phyloP scores from a whole-genome alignment of 192 early-diverging fungal genomes.

The Linnemannia exigua region DNA sequence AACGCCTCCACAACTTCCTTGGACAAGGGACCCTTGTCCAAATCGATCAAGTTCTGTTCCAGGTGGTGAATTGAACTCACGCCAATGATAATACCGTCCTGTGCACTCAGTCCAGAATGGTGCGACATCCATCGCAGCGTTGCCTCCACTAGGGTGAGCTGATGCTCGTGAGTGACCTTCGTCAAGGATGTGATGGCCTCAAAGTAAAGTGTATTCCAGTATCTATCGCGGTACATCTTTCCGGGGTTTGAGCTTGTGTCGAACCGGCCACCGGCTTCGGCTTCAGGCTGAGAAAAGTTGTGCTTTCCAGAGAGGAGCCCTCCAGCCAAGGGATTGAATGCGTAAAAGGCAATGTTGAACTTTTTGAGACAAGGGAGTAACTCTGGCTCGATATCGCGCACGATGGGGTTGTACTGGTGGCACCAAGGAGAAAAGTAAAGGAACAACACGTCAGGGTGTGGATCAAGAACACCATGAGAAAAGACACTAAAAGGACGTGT shows the following conservation, averaged over 20 bases:
- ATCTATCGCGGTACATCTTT: conserved; percentile 57
- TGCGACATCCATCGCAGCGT: conserved; percentile 59
- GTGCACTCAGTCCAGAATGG: conserved; percentile 52
- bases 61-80: conserved; percentile 56
- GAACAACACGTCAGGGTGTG: neutral
- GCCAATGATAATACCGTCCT: conserved; percentile 56
- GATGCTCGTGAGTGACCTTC: conserved; percentile 23
- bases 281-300: conserved; percentile 21
- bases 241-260: neutral
- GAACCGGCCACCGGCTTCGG: conserved; percentile 27
- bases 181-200: conserved; percentile 63
- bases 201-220: conserved; percentile 66
- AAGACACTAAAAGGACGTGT: neutral
- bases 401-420: conserved; percentile 33
- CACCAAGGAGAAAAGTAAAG: neutral
- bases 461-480: neutral
- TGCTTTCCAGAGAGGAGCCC: conserved; percentile 49
- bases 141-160: conserved; percentile 51
- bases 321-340: conserved; percentile 64
- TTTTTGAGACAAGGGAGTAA: conserved; percentile 68
- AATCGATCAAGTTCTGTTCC: conserved; percentile 62
- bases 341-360: conserved; percentile 72
- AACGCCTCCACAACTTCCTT: conserved; percentile 64
- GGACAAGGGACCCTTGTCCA: conserved; percentile 68
- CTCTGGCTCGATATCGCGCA: conserved; percentile 54